Evolutionary conservation across 306 rosid species (phyloP), one percentile per base, ranked within the genome.

Genomic region (Rubus idaeus): DNA sequence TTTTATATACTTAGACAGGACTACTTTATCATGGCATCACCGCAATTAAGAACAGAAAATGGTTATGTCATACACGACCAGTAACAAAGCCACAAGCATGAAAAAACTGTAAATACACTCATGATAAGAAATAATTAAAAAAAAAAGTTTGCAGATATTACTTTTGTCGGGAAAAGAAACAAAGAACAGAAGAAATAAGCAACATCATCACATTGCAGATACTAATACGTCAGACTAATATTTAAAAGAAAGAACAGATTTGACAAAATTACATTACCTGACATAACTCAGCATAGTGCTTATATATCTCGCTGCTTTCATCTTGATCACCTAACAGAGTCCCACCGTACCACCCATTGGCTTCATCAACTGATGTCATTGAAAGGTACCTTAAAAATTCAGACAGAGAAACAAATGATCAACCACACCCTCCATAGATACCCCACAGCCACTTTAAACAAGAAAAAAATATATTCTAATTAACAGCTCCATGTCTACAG

Each of bases 261-360:
- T 68, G 68, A 60, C 76, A 42, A 14, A 77, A 69, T 77, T 80
- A 89, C 88, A 66, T 76, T 84, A 91, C 98, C 98, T 92, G 90
- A 75, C 96, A 90, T 76, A 92, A 76, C 64, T 84, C 89, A 8
- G 96, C 90, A 83, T 92, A 95, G 88, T 95, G 98, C 87, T 82
- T 85, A 84, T 88, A 95, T 80, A 95, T 92, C 75, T 92, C 97
- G 83, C 96, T 89, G 83, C 65, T 87, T 82, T 92, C 92, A 78
- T 92, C 92, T 85, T 90, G 95, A 87, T 95, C 97, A 8, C 92
- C 87, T 46, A 87, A 88, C 82, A 95, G 87, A 7, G 90, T 84
- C 58, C 98, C 98, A 76, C 97, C 96, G 47, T 88, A 95, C 97
- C 97, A 95, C 64, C 97, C 97, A 30, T 89, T 89, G 46, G 89